Base-by-base conservation (phyloP, 139 green algal species). In the Haematococcus lacustris region DNA sequence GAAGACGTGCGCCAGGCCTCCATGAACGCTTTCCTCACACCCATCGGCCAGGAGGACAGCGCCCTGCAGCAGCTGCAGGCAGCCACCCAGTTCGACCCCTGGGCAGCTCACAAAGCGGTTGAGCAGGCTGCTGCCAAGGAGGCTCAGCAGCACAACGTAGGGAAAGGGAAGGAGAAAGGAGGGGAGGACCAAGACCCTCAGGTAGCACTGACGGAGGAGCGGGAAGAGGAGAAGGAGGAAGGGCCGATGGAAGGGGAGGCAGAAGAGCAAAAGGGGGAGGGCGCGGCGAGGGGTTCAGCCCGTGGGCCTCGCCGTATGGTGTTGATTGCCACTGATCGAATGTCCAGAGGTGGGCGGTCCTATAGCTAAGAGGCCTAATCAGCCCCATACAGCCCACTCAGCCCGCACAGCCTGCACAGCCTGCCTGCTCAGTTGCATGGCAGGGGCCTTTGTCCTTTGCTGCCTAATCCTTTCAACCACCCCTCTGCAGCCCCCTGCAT, bases 1-100 rank as follows among this genome's bases (percentile, higher is more conserved):
- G 79, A 80, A 1, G 76, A 89, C 1, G 2, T 80, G 26, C 82
- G 89, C 1, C 33, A 81, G 2, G 37, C 73, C 6, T 72, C 84
- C 71, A 80, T 98, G n/a, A 66, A 79, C 1, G 51, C 61, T 3
- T 96, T 96, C 80, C 70, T 96, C 35, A 7, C 41, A 32, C 76
- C 78, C 0, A 62, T 79, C n/a, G 68, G 69, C 47, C 25, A 41
- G 13, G 66, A 50, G 9, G 72, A 1, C 30, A 32, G 32, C 21
- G 51, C 64, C 2, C 40, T 63, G 40, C 37, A 35, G 7, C 26
- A 64, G 23, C 53, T n/a, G n/a, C n/a, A n/a, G n/a, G n/a, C n/a
- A n/a, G n/a, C n/a, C n/a, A n/a, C n/a, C n/a, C n/a, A n/a, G n/a
- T n/a, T n/a, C n/a, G n/a, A n/a, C n/a, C n/a, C n/a, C n/a, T n/a